Percentiles rank a stretch among this genome's conserved stretches.
Evolutionary conservation across 1,139 yeast genomes (phyloP).

Genomic region (Wickerhamomyces sp.): DNA sequence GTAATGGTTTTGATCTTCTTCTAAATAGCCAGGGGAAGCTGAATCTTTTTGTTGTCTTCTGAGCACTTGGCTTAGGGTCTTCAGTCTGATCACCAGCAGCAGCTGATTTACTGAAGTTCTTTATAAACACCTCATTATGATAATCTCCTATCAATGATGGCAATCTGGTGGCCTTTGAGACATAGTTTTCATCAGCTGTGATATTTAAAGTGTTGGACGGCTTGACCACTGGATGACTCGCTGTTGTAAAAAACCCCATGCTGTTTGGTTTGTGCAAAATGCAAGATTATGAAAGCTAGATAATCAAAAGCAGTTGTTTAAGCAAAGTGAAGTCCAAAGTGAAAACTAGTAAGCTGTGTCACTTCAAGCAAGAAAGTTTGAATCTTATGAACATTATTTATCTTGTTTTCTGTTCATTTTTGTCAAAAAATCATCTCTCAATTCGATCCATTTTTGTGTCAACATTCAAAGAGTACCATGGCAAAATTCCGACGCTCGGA

Average conservation of each 20-base stretch:
- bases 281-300: not conserved
- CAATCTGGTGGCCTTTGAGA: slow-evolving; percentile 1
- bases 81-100: not conserved
- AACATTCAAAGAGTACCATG: not conserved
- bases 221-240: not conserved
- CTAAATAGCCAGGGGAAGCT: slow-evolving; percentile 4
- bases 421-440: not conserved
- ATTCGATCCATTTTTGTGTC: not conserved
- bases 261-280: not conserved
- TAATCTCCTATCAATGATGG: slow-evolving; percentile 5
- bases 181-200: slow-evolving; percentile 5
- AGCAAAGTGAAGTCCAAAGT: not conserved
- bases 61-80: not conserved
- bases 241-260: slow-evolving; percentile 9
- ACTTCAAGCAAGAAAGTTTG: too few species aligned
- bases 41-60: not conserved
- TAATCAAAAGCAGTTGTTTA: not conserved
- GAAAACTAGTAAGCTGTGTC: too few species aligned
- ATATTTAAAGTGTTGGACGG: not conserved
- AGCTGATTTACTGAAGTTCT: not conserved
- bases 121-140: slow-evolving; percentile 1
- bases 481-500: not conserved
- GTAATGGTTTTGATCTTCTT: not conserved
- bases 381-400: too few species aligned
- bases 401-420: slow-evolving; percentile 1